phyloP scores from a whole-genome alignment of 352 stramenopile genomes.

The Globisporangium okanoganense region DNA sequence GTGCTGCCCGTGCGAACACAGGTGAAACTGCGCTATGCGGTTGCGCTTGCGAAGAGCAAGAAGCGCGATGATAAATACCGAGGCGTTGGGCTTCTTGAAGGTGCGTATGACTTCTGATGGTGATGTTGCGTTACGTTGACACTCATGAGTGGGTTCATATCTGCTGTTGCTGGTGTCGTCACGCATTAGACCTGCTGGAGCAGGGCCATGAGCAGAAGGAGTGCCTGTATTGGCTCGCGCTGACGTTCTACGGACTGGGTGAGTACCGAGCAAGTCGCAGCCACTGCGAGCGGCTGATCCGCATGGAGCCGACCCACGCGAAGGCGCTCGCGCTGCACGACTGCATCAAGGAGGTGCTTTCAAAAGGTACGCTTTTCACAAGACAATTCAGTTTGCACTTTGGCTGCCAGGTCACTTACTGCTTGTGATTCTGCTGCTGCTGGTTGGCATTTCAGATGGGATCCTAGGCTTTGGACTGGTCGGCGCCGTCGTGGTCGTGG shows the following conservation, averaged over 20 bases:
- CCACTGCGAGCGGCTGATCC: slow-evolving; percentile 73
- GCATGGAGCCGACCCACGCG: slow-evolving; percentile 64
- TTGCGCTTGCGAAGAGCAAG: slow-evolving; percentile 69
- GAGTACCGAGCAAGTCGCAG: slow-evolving; percentile 65
- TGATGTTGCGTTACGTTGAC: background rate
- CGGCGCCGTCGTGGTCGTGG: slow-evolving; percentile 64
- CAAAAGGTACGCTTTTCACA: slow-evolving; percentile 33
- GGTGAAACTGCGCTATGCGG: slow-evolving; percentile 71
- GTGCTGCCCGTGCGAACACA: slow-evolving; percentile 14
- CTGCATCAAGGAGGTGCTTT: slow-evolving; percentile 66
- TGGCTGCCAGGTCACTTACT: background rate
- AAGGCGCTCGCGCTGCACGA: slow-evolving; percentile 72
- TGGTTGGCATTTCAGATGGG: slow-evolving; percentile 28
- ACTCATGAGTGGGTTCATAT: background rate
- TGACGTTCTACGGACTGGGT: slow-evolving; percentile 63
- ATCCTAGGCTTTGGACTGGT: slow-evolving; percentile 69
- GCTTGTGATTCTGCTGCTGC: background rate
- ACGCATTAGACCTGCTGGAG: slow-evolving; percentile 50
- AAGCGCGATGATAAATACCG: slow-evolving; percentile 81
- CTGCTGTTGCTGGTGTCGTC: background rate
- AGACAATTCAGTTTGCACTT: background rate
- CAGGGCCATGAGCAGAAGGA: slow-evolving; percentile 48
- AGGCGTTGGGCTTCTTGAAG: slow-evolving; percentile 66
- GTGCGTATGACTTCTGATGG: slow-evolving; percentile 16
- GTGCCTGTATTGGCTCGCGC: slow-evolving; percentile 77